Percentiles rank a stretch among this genome's conserved stretches.
Conservation (phyloP, 2,329 filamentous ascomycete genomes). For the Intubia oerlemansii region DNA sequence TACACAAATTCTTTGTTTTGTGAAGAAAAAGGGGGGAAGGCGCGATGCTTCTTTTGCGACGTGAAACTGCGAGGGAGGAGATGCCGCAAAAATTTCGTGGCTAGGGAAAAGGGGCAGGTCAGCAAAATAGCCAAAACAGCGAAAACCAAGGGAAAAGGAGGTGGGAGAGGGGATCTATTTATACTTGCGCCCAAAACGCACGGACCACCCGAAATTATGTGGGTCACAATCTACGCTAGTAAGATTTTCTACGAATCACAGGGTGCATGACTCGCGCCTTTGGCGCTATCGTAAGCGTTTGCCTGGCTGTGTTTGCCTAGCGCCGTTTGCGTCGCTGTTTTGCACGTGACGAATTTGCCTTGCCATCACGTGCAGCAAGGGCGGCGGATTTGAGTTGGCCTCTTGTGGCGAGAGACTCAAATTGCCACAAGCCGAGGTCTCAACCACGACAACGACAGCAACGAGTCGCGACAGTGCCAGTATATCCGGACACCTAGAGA, state of each 20-base stretch:
- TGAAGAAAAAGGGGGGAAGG: neutral
- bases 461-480: too few species aligned
- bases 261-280: too few species aligned
- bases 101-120: conserved; percentile 3
- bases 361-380: too few species aligned
- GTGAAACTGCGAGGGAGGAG: neutral
- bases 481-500: too few species aligned
- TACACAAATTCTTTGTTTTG: neutral
- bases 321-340: too few species aligned
- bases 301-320: too few species aligned
- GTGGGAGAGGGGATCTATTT: conserved; percentile 8
- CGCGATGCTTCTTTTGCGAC: conserved; percentile 6
- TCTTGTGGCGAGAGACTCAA: too few species aligned
- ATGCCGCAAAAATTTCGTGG: conserved; percentile 6
- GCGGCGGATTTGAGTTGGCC: too few species aligned
- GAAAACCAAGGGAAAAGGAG: conserved; percentile 4
- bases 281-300: too few species aligned
- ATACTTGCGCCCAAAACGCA: conserved; percentile 7
- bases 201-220: conserved; percentile 6
- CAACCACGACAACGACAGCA: too few species aligned
- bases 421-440: too few species aligned
- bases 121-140: conserved; percentile 4
- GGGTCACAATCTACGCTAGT: conserved; percentile 5
- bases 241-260: conserved; percentile 8
- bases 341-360: too few species aligned